Base-by-base conservation (phyloP, 2,329 filamentous ascomycete species). In the Pseudocercospora crystallina region DNA sequence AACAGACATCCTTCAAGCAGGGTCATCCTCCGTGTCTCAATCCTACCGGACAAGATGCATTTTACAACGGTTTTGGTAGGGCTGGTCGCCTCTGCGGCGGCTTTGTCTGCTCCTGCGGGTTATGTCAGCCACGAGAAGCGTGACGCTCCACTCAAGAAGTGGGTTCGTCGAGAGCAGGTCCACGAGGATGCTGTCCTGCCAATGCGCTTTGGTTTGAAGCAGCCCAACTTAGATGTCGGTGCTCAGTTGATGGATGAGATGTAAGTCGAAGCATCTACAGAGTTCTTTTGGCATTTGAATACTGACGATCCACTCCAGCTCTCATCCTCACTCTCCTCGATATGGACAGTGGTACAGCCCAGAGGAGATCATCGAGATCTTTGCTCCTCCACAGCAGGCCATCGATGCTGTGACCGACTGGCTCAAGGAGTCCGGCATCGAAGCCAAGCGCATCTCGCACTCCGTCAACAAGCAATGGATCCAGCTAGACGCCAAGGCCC, bases 121-220 rank as follows among this genome's bases (percentile, higher is more conserved):
- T 72, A 76, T 66, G 71, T 74, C 20, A 54, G 73, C 9, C 74
- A 76, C 55, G 73, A 76, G 56, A 73, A 71, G 57, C 70, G 73
- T 32, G 20, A 26, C 20, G 57, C 62, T 11, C 32, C 49, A 5
- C 60, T 65, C 2, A 59, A 65, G 15, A 65, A 69, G 43, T 76
- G 74, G 73, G 55, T 67, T 15, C 71, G 71, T 57, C 57, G 67
- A 26, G 60, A 68, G 39, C 69, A 67, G 30, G 57, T 64, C 5
- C 48, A 59, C 32, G 34, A 44, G 29, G 59, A 63, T 38, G 55
- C 58, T 43, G 58, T 51, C 20, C 53, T 64, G n/a, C 61, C 62
- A 8, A 61, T 65, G 56, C 51, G 62, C 4, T 64, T 63, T 33
- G 62, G 62, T 13, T 38, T 60, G 50, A 51, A 45, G 10, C 55